Conservation (phyloP, 805 yeast genomes). For the Candida andamanensis region DNA sequence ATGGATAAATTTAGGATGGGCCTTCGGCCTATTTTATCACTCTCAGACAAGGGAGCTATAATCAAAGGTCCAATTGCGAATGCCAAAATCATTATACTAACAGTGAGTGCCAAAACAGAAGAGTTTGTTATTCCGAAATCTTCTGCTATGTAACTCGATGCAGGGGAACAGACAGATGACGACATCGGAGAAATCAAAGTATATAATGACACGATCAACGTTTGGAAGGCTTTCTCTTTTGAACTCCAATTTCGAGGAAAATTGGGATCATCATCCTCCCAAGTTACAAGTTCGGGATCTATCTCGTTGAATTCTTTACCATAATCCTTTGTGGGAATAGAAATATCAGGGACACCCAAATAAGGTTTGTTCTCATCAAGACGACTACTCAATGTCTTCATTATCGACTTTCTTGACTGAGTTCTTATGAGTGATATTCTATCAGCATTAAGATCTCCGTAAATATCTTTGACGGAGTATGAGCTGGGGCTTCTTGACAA, state of each 20-base stretch:
- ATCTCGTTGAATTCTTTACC: constrained; percentile 28
- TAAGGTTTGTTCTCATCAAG: constrained; percentile 15
- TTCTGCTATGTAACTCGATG: constrained; percentile 21
- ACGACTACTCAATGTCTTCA: constrained; percentile 29
- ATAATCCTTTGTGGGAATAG: constrained; percentile 21
- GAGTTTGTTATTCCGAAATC: constrained; percentile 24
- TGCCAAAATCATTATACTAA: constrained; percentile 33
- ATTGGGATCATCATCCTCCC: constrained; percentile 28
- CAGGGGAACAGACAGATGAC: constrained; percentile 36
- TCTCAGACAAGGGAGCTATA: constrained; percentile 36
- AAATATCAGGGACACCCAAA: constrained; percentile 14
- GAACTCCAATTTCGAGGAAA: constrained; percentile 33
- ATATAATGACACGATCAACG: constrained; percentile 28
- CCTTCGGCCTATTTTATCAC: constrained; percentile 31
- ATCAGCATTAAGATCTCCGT: constrained; percentile 33
- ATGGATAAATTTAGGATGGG: constrained; percentile 27
- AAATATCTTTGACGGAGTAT: constrained; percentile 33
- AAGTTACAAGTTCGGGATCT: constrained; percentile 36
- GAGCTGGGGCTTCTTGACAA: constrained; percentile 1
- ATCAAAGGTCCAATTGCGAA: constrained; percentile 38
- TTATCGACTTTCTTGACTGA: constrained; percentile 40
- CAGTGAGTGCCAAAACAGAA: constrained; percentile 25
- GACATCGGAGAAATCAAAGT: constrained; percentile 38
- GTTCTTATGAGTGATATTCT: constrained; percentile 38
- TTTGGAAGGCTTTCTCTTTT: constrained; percentile 16